Base-by-base conservation (phyloP, 257 asterid genomes). In the Catharanthus roseus region DNA sequence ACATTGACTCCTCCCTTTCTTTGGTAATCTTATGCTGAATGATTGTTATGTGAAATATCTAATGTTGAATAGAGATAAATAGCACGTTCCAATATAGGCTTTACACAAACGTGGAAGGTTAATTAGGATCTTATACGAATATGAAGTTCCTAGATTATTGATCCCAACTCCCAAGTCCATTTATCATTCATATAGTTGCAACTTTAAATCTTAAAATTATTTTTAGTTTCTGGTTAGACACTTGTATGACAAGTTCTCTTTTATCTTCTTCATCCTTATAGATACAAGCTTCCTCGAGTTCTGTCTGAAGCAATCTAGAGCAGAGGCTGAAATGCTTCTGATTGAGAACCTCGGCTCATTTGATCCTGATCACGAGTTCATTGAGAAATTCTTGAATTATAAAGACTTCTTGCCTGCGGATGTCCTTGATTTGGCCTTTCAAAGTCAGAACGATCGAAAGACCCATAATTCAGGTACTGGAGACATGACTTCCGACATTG, bases 221-320 rank as follows among this genome's bases (percentile, higher is more conserved):
- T 31, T 2, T n/a, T 29, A 36, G 16, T n/a, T 67, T 28, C 29
- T 23, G 18, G 19, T 12, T 18, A 10, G 55, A 60, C 54, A 12
- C 16, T 54, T 1, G 54, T 44, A 29, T 66, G 76, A 72, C 74
- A 6, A 11, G 0, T 29, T 44, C 29, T 42, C 3, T 28, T 29
- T 0, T 9, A n/a, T n/a, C n/a, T n/a, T 29, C 21, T 41, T 69
- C 41, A 63, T 75, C 44, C 72, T 64, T 75, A 28, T 75, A 95
- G 99, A 91, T 88, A 91, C 93, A 36, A 91, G 95, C 77, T 77
- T 95, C 80, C 77, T 95, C 76, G 97, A 91, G 69, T 95, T 72
- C 68, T 95, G 99, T 74, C 53, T 87, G 76, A 91, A 91, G 87
- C 88, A 86, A 78, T 76, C 99, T 11, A 88, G 90, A 74, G 77